These are phyloP conservation scores for Suhomyces bolitotheri DNA, from an alignment of 1,139 yeast species.

Conservation along the genomic window DNA sequence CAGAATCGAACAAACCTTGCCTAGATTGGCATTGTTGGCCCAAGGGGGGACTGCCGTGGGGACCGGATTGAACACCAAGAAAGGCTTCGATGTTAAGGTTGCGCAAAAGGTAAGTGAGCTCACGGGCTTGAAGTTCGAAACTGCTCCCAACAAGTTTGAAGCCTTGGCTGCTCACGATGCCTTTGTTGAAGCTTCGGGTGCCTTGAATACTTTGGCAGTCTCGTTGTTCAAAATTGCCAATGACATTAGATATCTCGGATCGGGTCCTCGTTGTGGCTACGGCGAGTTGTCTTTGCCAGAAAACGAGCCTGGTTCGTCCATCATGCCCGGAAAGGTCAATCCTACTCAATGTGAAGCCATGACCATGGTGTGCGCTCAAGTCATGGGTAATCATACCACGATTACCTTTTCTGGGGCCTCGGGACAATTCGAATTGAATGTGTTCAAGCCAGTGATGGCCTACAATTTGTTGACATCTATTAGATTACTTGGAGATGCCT, in stretches of 20 bases:
- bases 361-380: constrained; percentile 98
- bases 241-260: constrained; percentile 96
- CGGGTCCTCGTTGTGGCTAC: constrained; percentile 99
- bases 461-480: constrained; percentile 84
- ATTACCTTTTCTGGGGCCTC: constrained; percentile 98
- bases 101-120: constrained; percentile 77
- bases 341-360: constrained; percentile 99
- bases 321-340: constrained; percentile 99
- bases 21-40: constrained; percentile 78
- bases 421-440: constrained; percentile 97
- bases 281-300: constrained; percentile 95
- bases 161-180: constrained; percentile 99
- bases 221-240: constrained; percentile 95
- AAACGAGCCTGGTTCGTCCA: constrained; percentile 98
- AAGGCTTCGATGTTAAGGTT: constrained; percentile 83
- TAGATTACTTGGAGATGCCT: constrained; percentile 86
- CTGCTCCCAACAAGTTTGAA: constrained; percentile 98
- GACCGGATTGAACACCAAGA: constrained; percentile 91
- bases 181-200: constrained; percentile 95
- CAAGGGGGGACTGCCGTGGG: constrained; percentile 99
- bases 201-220: constrained; percentile 90
- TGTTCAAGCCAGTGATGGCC: constrained; percentile 95
- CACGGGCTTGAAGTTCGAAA: constrained; percentile 84
- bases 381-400: constrained; percentile 92
- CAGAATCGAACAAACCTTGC: constrained; percentile 76